Evolutionary conservation across 176 grass and related monocot species (phyloP).

Genomic region (Avena insularis): DNA sequence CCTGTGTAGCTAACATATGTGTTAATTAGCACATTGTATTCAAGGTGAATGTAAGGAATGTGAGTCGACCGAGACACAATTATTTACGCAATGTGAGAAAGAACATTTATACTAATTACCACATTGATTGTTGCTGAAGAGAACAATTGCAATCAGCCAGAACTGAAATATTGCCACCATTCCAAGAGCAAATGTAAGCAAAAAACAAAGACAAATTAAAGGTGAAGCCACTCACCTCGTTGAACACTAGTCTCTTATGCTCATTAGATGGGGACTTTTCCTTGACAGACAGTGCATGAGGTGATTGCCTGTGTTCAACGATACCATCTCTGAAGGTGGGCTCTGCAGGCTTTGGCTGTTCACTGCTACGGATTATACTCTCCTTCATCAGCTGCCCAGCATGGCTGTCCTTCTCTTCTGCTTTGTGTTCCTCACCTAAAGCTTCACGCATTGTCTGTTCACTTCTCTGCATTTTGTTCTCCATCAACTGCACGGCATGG

Average conservation of each 20-base stretch:
- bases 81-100: not conserved
- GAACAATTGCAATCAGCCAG: not conserved
- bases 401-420: not conserved
- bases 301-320: not conserved
- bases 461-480: not conserved
- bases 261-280: not conserved
- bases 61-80: not conserved
- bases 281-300: not conserved
- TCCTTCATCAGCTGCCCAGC: not conserved
- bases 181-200: not conserved
- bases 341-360: not conserved
- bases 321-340: not conserved
- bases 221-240: conserved; percentile 7
- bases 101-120: not conserved
- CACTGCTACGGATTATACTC: not conserved
- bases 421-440: not conserved
- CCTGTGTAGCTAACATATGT: not conserved
- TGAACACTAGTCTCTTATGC: conserved; percentile 21
- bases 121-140: not conserved
- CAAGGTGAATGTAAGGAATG: not conserved
- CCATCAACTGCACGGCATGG: not conserved
- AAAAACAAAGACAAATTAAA: not conserved
- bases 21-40: not conserved
- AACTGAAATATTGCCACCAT: not conserved
- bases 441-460: not conserved